phyloP scores from a whole-genome alignment of 169 alveolate genomes.

The Plasmodium ovale region DNA sequence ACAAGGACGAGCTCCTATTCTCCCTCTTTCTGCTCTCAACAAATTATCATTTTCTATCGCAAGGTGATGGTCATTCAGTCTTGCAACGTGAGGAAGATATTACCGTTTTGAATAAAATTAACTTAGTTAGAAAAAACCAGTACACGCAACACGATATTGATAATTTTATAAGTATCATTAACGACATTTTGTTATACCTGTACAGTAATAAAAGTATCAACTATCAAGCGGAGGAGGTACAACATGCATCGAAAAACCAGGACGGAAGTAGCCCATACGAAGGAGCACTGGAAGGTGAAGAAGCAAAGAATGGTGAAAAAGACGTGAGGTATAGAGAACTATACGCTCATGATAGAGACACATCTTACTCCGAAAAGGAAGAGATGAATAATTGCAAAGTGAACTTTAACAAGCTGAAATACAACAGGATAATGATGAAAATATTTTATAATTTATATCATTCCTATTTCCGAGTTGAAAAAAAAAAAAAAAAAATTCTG shows the following conservation, averaged over 20 bases:
- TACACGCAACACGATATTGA: conserved; percentile 51
- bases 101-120: conserved; percentile 16
- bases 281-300: background rate
- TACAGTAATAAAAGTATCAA: conserved; percentile 54
- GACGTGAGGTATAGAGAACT: background rate
- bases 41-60: conserved; percentile 50
- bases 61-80: background rate
- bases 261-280: background rate
- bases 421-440: conserved; percentile 68
- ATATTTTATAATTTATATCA: conserved; percentile 55
- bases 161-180: conserved; percentile 19
- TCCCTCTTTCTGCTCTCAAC: conserved; percentile 47
- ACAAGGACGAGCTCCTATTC: conserved; percentile 24
- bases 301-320: background rate
- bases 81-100: background rate
- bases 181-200: conserved; percentile 30
- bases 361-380: too few species aligned
- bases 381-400: conserved; percentile 4
- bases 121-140: conserved; percentile 36
- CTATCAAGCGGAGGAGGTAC: conserved; percentile 29
- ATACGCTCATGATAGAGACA: too few species aligned
- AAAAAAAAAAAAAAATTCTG: conserved; percentile 62
- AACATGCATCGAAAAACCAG: background rate
- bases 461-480: conserved; percentile 6
- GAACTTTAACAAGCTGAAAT: conserved; percentile 23